A percentile compares a stretch with the other conserved stretches of the same genome.
phyloP scores from a whole-genome alignment of 2,329 filamentous ascomycete genomes.

The Raffaelea ambrosiae region DNA sequence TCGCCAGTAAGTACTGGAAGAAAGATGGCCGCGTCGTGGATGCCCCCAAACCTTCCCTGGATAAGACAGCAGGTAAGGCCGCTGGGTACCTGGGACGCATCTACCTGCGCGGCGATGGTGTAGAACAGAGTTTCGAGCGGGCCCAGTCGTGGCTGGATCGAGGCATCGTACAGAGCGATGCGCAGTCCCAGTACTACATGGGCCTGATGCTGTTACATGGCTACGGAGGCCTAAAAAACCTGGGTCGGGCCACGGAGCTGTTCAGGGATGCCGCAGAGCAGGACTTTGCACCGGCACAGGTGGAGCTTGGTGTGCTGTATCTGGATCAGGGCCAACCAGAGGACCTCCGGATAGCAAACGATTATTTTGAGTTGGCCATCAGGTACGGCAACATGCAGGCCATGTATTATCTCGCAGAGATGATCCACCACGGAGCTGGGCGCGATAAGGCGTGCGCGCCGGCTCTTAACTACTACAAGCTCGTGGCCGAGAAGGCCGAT shows the following conservation, averaged over 20 bases:
- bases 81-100: conserved; percentile 84
- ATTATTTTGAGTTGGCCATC: conserved; percentile 82
- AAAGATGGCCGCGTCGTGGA: conserved; percentile 66
- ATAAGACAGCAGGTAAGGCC: conserved; percentile 72
- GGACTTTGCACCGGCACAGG: conserved; percentile 71
- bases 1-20: conserved; percentile 74
- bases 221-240: conserved; percentile 56
- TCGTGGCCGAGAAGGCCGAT: conserved; percentile 65
- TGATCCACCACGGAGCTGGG: conserved; percentile 72
- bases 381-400: conserved; percentile 79
- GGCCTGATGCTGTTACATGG: conserved; percentile 79
- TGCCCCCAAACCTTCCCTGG: conserved; percentile 60
- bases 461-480: conserved; percentile 76
- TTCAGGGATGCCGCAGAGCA: conserved; percentile 76
- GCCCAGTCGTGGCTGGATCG: conserved; percentile 79
- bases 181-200: conserved; percentile 75
- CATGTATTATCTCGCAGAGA: conserved; percentile 85
- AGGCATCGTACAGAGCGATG: conserved; percentile 65
- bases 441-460: conserved; percentile 69
- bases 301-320: conserved; percentile 74
- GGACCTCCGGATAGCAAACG: conserved; percentile 68
- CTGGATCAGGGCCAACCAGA: conserved; percentile 67
- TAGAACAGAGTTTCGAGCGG: conserved; percentile 66
- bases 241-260: conserved; percentile 62
- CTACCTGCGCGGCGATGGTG: conserved; percentile 80